Base-by-base conservation (phyloP, 2,329 filamentous ascomycete genomes). In the Cladosporium sp. region DNA sequence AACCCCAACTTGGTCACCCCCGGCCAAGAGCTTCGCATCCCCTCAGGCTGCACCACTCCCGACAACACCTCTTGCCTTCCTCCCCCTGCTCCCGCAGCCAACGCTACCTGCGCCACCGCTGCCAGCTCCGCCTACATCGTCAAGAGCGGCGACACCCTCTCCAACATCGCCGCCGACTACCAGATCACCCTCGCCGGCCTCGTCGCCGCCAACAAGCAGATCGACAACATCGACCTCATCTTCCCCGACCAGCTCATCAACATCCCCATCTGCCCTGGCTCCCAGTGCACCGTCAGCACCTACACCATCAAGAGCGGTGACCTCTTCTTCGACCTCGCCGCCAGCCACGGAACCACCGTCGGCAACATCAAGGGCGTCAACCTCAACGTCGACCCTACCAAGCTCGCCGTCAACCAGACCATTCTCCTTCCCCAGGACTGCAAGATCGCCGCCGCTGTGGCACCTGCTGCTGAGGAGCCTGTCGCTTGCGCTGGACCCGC, bases 1-100 rank as follows among this genome's bases (percentile, higher is more conserved):
- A 76, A 77, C 68, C 75, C 76, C 21, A 78, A 77, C 61, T 68
- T 72, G 30, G 76, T 78, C 60, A 55, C 66, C 52, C 73, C 72
- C 49, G 72, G 70, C 57, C 68, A 73, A 47, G 67, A 71, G 66
- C 72, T 74, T 32, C 68, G 65, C 61, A 73, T 72, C 59, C 58
- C 78, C 68, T 60, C 71, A 68, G 41, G 76, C 73, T 63, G 70
- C 73, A 68, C 63, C 60, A 62, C 28, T 14, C 69, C 68, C 14
- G 72, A 75, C 67, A 72, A 72, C 71, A 66, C 66, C 28, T 67
- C 69, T 26, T 74, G 73, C 65, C 30, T 70, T 8, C n/a, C 65
- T 12, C 32, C 63, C 24, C 64, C 65, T 14, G 26, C 64, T 4
- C 49, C 64, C 4, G 34, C 49, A 1, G 64, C 67, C 18, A 71